These are phyloP conservation scores for Steccherinum ochraceum DNA, from an alignment of 768 basidiomycete species.

Conservation along the genomic window DNA sequence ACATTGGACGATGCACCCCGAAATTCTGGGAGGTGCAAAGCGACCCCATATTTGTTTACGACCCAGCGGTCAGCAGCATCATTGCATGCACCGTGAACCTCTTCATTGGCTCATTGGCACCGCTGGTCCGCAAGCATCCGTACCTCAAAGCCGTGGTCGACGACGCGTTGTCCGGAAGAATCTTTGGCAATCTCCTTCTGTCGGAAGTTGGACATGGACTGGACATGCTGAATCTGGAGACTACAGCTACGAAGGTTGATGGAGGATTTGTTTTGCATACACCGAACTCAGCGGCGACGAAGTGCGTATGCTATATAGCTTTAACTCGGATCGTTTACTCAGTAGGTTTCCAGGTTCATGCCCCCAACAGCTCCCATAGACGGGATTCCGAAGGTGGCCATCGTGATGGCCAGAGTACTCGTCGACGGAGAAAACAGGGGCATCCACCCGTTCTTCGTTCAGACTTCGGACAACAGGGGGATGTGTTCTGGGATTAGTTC, in stretches of 20 bases:
- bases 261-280: conserved; percentile 23
- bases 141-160: conserved; percentile 21
- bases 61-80: conserved; percentile 27
- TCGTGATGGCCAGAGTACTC: conserved; percentile 24
- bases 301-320: conserved; percentile 11
- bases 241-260: conserved; percentile 16
- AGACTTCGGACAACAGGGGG: conserved; percentile 19
- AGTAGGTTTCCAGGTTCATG: conserved; percentile 23
- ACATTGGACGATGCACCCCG: conserved; percentile 23
- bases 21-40: conserved; percentile 33
- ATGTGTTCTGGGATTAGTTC: conserved; percentile 20
- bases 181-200: conserved; percentile 19
- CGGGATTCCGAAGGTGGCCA: conserved; percentile 20
- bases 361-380: conserved; percentile 20
- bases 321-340: background rate
- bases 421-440: conserved; percentile 23
- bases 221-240: conserved; percentile 22
- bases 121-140: conserved; percentile 17
- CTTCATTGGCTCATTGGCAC: conserved; percentile 29
- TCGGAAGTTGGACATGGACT: conserved; percentile 27
- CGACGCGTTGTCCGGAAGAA: conserved; percentile 4
- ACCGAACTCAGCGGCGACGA: conserved; percentile 17
- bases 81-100: conserved; percentile 34
- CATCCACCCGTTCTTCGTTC: conserved; percentile 23
- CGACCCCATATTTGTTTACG: conserved; percentile 25